A percentile compares a stretch with the other conserved stretches of the same genome.
Conservation (phyloP, 2,329 filamentous ascomycete species). For the Xylaria sp. region DNA sequence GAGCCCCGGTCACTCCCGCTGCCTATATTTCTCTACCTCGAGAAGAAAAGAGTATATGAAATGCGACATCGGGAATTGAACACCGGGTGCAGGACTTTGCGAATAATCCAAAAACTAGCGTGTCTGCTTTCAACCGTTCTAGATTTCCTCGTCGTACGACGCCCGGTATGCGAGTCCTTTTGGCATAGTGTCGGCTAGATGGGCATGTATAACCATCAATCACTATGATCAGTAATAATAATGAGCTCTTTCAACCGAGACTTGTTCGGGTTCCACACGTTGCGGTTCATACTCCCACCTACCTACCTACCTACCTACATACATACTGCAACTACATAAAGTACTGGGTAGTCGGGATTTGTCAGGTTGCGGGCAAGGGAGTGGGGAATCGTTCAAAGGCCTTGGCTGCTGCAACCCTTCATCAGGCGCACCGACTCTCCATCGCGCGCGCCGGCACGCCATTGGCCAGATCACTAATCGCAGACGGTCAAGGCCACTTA, state of each 20-base stretch:
- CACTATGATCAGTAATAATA: background rate
- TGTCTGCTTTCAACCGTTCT: background rate
- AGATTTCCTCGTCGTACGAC: background rate
- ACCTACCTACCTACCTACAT: no score
- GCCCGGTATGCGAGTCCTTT: background rate
- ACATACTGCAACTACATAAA: no score
- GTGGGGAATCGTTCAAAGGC: background rate
- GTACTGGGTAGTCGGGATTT: background rate
- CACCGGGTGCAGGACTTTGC: background rate
- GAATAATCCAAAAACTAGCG: background rate
- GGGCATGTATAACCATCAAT: no score
- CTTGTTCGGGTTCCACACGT: background rate
- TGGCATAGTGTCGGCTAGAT: no score
- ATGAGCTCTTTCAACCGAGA: background rate
- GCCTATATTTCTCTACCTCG: background rate
- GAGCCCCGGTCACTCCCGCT: background rate
- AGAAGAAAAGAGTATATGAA: no score
- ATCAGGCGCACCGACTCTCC: conserved; percentile 3
- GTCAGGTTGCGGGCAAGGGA: background rate
- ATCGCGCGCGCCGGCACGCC: conserved; percentile 19
- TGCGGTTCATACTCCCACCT: background rate
- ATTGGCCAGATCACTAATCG: conserved; percentile 14
- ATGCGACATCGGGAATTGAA: background rate
- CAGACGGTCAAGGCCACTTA: conserved; percentile 8
- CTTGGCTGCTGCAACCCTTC: background rate